Base-by-base conservation (phyloP, 2,329 filamentous ascomycete genomes). In the Fusarium secorum region DNA sequence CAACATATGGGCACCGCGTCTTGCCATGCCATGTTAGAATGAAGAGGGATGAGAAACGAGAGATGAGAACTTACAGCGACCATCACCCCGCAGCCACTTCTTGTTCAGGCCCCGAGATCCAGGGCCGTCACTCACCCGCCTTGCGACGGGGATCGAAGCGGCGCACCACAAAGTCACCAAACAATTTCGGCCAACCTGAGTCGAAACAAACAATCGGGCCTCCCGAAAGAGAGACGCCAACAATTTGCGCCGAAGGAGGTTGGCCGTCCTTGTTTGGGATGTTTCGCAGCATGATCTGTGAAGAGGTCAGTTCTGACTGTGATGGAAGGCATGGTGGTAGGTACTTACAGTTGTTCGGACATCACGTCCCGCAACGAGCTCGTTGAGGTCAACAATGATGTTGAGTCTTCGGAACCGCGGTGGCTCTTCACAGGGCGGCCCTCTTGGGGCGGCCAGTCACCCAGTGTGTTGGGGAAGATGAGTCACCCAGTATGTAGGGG, bases 201-300 rank as follows among this genome's bases (percentile, higher is more conserved):
- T n/a, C 24, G 48, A 52, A 52, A 52, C 48, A 36, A 11, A 20
- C 22, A 52, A 52, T 20, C 32, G 48, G 14, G 48, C 24, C 48
- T 52, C 32, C 22, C 22, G 90, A 93, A 42, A 24, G 26, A 48
- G 90, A 92, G 71, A 91, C 86, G 77, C 98, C 93, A 20, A 98
- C 85, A 66, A 97, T 90, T 2, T 85, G 81, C 83, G 42, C 97
- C 96, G 30, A 98, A 83, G 92, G 90, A 3, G 86, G 83, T 80
- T 93, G 89, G 75, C 93, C 89, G 63, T 97, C 90, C 75, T 94
- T 94, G 82, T 97, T 97, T 4, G 95, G 95, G 48, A 98, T 95
- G 79, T 97, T 98, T 48, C 95, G 91, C 38, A 98, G 82, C 95
- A 98, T 98, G 72, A 48, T 48, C 45, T 48, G 15, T 32, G 3